phyloP scores from a whole-genome alignment of 345 rosid species.

The Citropsis articulata region DNA sequence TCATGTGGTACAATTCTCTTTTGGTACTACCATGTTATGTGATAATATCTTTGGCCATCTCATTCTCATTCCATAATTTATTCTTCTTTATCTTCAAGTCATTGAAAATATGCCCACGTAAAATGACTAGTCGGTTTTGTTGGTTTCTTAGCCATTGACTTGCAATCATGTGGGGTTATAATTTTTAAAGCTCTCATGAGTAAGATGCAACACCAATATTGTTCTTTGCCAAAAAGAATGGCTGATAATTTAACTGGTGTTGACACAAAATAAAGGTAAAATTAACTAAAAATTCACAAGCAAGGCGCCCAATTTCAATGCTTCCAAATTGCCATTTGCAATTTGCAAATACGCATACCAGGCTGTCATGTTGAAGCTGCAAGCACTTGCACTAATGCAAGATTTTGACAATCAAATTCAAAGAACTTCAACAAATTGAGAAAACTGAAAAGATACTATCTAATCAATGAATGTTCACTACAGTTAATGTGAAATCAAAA shows the following conservation, averaged over 20 bases:
- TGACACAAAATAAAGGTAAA: background rate
- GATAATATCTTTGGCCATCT: background rate
- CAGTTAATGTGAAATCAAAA: background rate
- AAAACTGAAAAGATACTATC: background rate
- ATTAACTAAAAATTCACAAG: background rate
- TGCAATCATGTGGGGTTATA: background rate
- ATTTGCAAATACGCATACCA: background rate
- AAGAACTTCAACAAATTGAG: background rate
- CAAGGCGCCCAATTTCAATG: slow-evolving; percentile 3
- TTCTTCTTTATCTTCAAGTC: background rate
- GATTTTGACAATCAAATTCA: background rate
- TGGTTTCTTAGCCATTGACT: background rate
- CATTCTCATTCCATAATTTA: background rate
- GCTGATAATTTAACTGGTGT: background rate
- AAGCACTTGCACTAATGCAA: background rate
- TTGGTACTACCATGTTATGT: background rate
- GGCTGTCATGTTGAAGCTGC: background rate
- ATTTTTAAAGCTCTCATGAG: background rate
- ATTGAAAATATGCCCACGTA: background rate
- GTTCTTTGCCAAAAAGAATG: slow-evolving; percentile 1
- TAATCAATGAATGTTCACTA: background rate
- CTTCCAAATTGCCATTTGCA: background rate
- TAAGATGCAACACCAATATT: background rate
- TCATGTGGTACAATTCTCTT: too few relatives aligned
- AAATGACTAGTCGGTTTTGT: background rate